Percentiles rank a stretch among this genome's conserved stretches.
Conservation (phyloP, 2,329 filamentous ascomycete genomes). For the Phaeosphaeria sp. region DNA sequence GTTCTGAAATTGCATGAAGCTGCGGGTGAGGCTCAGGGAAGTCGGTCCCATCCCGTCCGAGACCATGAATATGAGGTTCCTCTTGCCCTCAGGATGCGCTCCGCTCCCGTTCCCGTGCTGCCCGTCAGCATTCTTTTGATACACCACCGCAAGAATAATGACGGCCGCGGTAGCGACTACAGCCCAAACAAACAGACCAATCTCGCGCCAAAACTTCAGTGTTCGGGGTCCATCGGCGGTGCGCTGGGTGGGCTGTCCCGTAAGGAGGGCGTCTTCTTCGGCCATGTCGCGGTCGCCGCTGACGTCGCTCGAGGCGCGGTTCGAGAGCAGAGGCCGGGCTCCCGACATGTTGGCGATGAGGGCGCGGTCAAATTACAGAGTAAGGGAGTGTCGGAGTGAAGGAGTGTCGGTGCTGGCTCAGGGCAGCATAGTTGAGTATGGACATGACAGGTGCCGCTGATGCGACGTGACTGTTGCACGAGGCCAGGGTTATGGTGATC, state of each 20-base stretch:
- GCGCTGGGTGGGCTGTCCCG: constrained; percentile 56
- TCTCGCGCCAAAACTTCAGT: constrained; percentile 72
- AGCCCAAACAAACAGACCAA: constrained; percentile 82
- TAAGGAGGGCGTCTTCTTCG: constrained; percentile 69
- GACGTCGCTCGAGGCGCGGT: constrained; percentile 63
- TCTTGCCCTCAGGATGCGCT: constrained; percentile 66
- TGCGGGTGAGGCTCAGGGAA: constrained; percentile 83
- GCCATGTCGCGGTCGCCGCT: constrained; percentile 63
- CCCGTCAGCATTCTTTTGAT: constrained; percentile 63
- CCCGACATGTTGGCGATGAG: constrained; percentile 43
- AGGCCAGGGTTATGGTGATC: constrained; percentile 8
- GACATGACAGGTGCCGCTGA: constrained; percentile 19
- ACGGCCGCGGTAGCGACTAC: constrained; percentile 79
- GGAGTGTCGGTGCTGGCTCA: constrained; percentile 14
- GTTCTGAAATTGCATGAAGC: constrained; percentile 80
- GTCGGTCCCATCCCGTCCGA: constrained; percentile 98
- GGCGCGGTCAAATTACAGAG: not conserved
- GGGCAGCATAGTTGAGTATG: constrained; percentile 9
- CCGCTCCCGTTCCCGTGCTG: constrained; percentile 31
- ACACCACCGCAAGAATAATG: constrained; percentile 80
- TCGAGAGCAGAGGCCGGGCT: constrained; percentile 61
- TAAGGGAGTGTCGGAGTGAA: constrained; percentile 6
- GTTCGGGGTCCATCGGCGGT: constrained; percentile 40
- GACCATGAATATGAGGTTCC: constrained; percentile 98
- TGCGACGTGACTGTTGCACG: constrained; percentile 13